Evolutionary conservation across 164 flowering plant species (phyloP).

Genomic region (Nymphaea thermarum): DNA sequence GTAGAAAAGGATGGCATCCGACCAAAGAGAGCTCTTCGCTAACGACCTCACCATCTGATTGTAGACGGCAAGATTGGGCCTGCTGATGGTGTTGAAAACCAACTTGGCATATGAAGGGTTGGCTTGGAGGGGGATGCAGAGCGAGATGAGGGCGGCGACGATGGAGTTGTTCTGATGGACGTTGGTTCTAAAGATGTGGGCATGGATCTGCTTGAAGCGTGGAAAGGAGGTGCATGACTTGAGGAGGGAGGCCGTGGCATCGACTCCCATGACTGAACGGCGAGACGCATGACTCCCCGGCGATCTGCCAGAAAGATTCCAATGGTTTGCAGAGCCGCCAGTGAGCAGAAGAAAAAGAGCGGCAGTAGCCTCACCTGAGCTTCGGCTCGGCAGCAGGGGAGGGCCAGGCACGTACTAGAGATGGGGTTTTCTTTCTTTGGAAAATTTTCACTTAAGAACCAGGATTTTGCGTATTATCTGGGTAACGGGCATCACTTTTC

Average conservation of each 20-base stretch:
- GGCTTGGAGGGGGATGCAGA: conserved; percentile 12
- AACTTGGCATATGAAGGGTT: conserved; percentile 5
- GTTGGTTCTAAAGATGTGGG: conserved; percentile 13
- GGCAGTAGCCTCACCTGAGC: too few species aligned
- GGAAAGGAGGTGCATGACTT: conserved; percentile 12
- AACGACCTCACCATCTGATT: conserved; percentile 14
- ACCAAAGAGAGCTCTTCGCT: conserved; percentile 8
- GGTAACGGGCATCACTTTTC: too few species aligned
- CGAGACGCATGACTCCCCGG: too few species aligned
- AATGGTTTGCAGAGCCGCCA: too few species aligned
- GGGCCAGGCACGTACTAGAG: too few species aligned
- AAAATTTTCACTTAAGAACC: too few species aligned
- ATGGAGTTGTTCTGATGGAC: conserved; percentile 25
- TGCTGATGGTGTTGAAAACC: conserved; percentile 13
- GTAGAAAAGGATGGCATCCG: conserved; percentile 9
- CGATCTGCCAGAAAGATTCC: too few species aligned
- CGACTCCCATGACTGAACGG: not conserved
- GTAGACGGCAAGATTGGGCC: conserved; percentile 17
- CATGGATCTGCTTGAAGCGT: conserved; percentile 19
- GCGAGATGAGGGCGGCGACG: conserved; percentile 16
- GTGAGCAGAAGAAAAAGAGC: too few species aligned
- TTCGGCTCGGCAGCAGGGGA: too few species aligned
- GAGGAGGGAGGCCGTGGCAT: conserved; percentile 6
- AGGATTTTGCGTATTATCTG: too few species aligned
- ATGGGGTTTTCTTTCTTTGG: too few species aligned